A percentile compares a stretch with the other conserved stretches of the same genome.
These are phyloP conservation scores for Yamadazyma atmosphaerica DNA, from an alignment of 1,139 yeast species.

Conservation along the genomic window DNA sequence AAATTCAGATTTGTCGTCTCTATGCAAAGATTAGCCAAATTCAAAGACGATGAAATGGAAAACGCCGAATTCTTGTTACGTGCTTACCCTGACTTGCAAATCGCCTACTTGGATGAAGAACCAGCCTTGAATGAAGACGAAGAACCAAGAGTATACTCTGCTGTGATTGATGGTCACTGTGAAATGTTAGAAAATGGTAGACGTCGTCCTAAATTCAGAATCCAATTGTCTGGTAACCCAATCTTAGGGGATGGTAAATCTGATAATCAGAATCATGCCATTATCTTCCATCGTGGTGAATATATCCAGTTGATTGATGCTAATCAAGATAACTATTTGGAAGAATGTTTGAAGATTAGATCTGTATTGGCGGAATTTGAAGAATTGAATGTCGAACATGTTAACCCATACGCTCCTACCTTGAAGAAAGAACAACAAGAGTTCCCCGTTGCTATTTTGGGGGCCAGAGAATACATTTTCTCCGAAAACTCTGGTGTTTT, in stretches of 20 bases:
- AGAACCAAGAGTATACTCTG: conserved; percentile 95
- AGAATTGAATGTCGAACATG: conserved; percentile 86
- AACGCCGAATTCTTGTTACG: conserved; percentile 96
- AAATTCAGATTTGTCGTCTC: conserved; percentile 96
- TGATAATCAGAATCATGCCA: conserved; percentile 96
- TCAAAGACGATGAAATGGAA: conserved; percentile 96
- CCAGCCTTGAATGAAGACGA: conserved; percentile 89
- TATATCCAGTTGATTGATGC: conserved; percentile 98
- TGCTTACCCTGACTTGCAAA: conserved; percentile 98
- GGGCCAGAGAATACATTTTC: conserved; percentile 99
- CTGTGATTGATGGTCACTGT: conserved; percentile 97
- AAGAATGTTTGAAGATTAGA: conserved; percentile 97
- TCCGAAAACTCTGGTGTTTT: conserved; percentile 98
- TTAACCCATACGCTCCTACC: conserved; percentile 74
- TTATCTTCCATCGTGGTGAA: conserved; percentile 98
- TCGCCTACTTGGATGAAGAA: conserved; percentile 96
- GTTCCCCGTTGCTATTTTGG: conserved; percentile 92
- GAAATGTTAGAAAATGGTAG: conserved; percentile 97
- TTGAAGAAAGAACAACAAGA: conserved; percentile 43
- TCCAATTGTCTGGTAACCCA: conserved; percentile 97
- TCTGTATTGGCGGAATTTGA: conserved; percentile 97
- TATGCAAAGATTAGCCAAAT: conserved; percentile 97
- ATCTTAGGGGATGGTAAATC: conserved; percentile 99
- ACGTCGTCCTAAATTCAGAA: conserved; percentile 97
- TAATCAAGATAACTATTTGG: conserved; percentile 96